phyloP scores from a whole-genome alignment of 2,329 filamentous ascomycete genomes.

The Fusarium palustre region DNA sequence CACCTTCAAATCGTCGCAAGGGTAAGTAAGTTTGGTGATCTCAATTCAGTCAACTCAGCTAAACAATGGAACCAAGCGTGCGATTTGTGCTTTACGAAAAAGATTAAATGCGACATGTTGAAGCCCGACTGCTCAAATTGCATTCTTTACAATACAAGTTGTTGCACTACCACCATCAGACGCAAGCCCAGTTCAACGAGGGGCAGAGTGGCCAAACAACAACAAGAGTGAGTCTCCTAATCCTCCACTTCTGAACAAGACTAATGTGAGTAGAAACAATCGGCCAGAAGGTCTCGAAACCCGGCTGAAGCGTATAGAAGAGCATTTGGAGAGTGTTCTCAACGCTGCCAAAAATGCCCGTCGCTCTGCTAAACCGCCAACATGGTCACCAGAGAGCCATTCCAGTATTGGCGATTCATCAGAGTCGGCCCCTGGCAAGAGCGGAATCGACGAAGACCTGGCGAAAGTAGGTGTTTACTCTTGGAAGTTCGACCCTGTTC shows the following conservation, averaged over 20 bases:
- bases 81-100: slow-evolving; percentile 59
- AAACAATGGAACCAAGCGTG: slow-evolving; percentile 48
- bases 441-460: neutral
- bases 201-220: slow-evolving; percentile 19
- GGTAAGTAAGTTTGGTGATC: slow-evolving; percentile 12
- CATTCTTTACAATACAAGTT: slow-evolving; percentile 56
- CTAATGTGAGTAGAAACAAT: slow-evolving; percentile 2
- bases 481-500: slow-evolving; percentile 42
- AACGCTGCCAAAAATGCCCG: slow-evolving; percentile 36
- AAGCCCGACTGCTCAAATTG: slow-evolving; percentile 60
- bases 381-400: slow-evolving; percentile 24
- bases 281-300: slow-evolving; percentile 36
- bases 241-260: neutral
- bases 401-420: slow-evolving; percentile 8
- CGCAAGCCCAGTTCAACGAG: slow-evolving; percentile 43
- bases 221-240: slow-evolving; percentile 27
- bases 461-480: neutral
- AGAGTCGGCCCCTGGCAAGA: neutral
- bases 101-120: slow-evolving; percentile 60
- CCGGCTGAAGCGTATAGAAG: slow-evolving; percentile 50
- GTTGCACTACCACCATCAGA: slow-evolving; percentile 47
- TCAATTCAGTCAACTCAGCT: neutral
- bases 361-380: neutral
- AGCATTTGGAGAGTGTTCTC: slow-evolving; percentile 50
- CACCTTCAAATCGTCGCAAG: slow-evolving; percentile 42